Evolutionary conservation across 495 filamentous ascomycete genomes (phyloP).

Genomic region (Thermochaetoides thermophila): DNA sequence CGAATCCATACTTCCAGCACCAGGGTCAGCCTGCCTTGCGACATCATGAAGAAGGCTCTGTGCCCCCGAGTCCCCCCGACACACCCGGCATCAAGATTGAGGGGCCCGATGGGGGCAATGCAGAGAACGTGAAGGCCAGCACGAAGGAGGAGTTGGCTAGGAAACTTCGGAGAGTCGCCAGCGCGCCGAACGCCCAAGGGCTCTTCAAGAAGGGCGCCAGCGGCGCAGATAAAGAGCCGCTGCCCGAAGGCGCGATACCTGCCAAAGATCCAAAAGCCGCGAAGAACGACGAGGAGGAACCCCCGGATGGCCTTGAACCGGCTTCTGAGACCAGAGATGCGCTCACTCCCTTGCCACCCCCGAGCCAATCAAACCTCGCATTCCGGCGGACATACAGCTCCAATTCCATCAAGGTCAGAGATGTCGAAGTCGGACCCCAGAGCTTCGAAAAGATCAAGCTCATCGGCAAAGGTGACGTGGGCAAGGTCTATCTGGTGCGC

Average conservation of each 20-base stretch:
- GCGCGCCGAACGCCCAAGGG: conserved; percentile 92
- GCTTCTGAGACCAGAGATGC: no score
- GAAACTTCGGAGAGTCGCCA: conserved; percentile 84
- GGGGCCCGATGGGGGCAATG: conserved; percentile 37
- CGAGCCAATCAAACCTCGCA: conserved; percentile 38
- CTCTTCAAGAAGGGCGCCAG: conserved; percentile 50
- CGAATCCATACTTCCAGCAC: conserved; percentile 94
- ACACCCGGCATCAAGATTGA: conserved; percentile 65
- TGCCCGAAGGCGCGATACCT: conserved; percentile 62
- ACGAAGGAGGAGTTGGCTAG: conserved; percentile 88
- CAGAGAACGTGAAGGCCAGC: conserved; percentile 56
- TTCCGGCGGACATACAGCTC: conserved; percentile 97
- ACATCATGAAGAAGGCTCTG: conserved; percentile 87
- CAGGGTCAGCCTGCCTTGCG: conserved; percentile 85
- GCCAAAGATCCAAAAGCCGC: conserved; percentile 41
- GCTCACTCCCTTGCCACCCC: conserved; percentile 29
- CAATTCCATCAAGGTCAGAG: conserved; percentile 94
- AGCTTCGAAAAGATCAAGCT: conserved; percentile 99
- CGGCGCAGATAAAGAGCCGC: conserved; percentile 8
- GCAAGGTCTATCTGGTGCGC: conserved; percentile 92
- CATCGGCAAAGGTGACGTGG: conserved; percentile 96
- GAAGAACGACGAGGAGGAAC: conserved; percentile 13
- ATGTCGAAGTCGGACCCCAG: conserved; percentile 87
- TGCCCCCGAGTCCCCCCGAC: conserved; percentile 93
- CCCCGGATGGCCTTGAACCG: conserved; percentile 1